Conservation (phyloP, 306 rosid species). For the Senna siamea region DNA sequence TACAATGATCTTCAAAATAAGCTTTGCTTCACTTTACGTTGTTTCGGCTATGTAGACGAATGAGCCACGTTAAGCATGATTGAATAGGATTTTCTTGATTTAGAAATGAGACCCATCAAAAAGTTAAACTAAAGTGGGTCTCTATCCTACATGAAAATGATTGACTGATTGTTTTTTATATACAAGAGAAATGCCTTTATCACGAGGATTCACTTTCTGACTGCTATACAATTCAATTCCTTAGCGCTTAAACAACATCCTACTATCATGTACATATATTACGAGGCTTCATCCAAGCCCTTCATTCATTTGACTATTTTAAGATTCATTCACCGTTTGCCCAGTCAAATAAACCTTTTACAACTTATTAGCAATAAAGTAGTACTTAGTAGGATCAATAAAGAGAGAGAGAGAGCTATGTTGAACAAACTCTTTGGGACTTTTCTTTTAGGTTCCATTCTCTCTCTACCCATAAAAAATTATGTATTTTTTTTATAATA, state of each 20-base stretch:
- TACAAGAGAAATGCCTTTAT: constrained; percentile 10
- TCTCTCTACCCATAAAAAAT: no score
- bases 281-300: constrained; percentile 28
- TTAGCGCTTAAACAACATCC: constrained; percentile 56
- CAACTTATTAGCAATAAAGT: constrained; percentile 27
- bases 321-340: constrained; percentile 30
- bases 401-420: constrained; percentile 28
- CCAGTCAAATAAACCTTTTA: constrained; percentile 36
- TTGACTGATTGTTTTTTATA: background rate
- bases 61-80: no score
- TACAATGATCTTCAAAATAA: no score
- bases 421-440: constrained; percentile 30
- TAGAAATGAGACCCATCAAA: background rate
- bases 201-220: constrained; percentile 9
- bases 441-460: no score
- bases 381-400: constrained; percentile 28
- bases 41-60: no score
- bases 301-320: constrained; percentile 27
- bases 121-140: background rate
- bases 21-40: no score
- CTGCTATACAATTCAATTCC: constrained; percentile 37
- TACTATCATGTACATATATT: constrained; percentile 4
- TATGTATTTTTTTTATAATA: no score
- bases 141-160: constrained; percentile 37
- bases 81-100: background rate